These are phyloP conservation scores for Penicillium odoratum DNA, from an alignment of 495 filamentous ascomycete species.

Conservation along the genomic window DNA sequence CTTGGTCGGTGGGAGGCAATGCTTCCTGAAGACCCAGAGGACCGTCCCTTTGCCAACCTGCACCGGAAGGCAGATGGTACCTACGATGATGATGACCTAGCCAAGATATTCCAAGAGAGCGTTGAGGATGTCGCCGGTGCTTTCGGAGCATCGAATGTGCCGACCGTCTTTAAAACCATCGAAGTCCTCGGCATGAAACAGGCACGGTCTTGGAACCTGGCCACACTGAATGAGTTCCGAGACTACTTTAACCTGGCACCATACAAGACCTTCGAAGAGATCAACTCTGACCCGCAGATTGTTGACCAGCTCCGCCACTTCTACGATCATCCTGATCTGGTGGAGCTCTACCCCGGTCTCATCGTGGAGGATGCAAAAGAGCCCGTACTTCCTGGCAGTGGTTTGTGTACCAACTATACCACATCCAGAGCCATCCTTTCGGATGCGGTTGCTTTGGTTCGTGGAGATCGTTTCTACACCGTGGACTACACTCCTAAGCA, in stretches of 20 bases:
- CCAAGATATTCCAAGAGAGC: constrained; percentile 61
- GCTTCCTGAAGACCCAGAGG: constrained; percentile 60
- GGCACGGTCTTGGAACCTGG: constrained; percentile 77
- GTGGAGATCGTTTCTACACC: constrained; percentile 87
- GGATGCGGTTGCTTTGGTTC: constrained; percentile 81
- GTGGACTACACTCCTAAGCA: constrained; percentile 68
- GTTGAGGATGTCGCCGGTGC: constrained; percentile 61
- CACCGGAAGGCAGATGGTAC: constrained; percentile 58
- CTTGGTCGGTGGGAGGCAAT: constrained; percentile 59
- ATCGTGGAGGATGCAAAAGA: constrained; percentile 79
- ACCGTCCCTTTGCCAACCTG: constrained; percentile 65
- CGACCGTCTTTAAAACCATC: constrained; percentile 66
- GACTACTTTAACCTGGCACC: constrained; percentile 74
- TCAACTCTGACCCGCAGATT: constrained; percentile 77
- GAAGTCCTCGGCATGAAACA: constrained; percentile 88
- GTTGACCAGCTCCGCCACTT: constrained; percentile 68
- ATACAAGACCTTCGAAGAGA: constrained; percentile 78
- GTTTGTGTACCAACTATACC: constrained; percentile 79
- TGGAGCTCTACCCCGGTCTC: constrained; percentile 81
- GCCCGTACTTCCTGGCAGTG: constrained; percentile 72
- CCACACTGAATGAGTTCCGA: constrained; percentile 85
- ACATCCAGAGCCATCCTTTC: constrained; percentile 81
- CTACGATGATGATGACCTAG: constrained; percentile 68
- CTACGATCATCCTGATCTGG: constrained; percentile 77
- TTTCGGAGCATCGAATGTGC: constrained; percentile 75